These are phyloP conservation scores for Phanerochaete sordida DNA, from an alignment of 768 basidiomycete genomes.

Conservation along the genomic window DNA sequence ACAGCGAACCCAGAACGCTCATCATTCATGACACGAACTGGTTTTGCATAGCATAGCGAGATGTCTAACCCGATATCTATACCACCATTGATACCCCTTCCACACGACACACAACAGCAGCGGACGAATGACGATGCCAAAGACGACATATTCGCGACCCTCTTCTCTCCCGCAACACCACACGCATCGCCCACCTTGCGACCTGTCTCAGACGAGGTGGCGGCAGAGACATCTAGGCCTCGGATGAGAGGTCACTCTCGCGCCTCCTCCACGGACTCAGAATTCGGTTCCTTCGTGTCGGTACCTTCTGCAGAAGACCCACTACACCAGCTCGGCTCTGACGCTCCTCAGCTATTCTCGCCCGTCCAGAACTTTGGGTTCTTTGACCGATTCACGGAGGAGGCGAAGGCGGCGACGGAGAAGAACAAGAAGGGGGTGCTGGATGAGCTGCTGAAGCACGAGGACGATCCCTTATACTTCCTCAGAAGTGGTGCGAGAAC, in stretches of 20 bases:
- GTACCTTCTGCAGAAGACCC: slow-evolving; percentile 54
- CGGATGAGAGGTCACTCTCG: slow-evolving; percentile 12
- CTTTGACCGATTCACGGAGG: slow-evolving; percentile 58
- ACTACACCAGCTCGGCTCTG: slow-evolving; percentile 22
- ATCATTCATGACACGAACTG: not conserved
- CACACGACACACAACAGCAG: slow-evolving; percentile 4
- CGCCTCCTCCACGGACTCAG: slow-evolving; percentile 34
- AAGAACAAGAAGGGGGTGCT: slow-evolving; percentile 50
- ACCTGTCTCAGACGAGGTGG: slow-evolving; percentile 6
- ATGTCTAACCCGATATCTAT: slow-evolving; percentile 13
- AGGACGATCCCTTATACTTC: slow-evolving; percentile 73
- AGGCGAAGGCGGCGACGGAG: slow-evolving; percentile 52
- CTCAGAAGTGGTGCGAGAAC: slow-evolving; percentile 19
- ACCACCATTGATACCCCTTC: slow-evolving; percentile 26
- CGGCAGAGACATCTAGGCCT: not conserved
- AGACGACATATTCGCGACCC: slow-evolving; percentile 32
- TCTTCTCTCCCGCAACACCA: slow-evolving; percentile 32
- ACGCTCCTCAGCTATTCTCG: slow-evolving; percentile 5
- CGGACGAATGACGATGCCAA: slow-evolving; percentile 11
- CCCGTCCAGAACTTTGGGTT: slow-evolving; percentile 36
- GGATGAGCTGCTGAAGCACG: slow-evolving; percentile 60
- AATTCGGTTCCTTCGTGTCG: slow-evolving; percentile 62
- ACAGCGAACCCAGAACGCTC: not conserved
- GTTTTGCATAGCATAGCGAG: not conserved
- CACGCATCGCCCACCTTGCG: slow-evolving; percentile 23